phyloP scores from a whole-genome alignment of 208 protist genomes.

The Trypanosoma boissoni region DNA sequence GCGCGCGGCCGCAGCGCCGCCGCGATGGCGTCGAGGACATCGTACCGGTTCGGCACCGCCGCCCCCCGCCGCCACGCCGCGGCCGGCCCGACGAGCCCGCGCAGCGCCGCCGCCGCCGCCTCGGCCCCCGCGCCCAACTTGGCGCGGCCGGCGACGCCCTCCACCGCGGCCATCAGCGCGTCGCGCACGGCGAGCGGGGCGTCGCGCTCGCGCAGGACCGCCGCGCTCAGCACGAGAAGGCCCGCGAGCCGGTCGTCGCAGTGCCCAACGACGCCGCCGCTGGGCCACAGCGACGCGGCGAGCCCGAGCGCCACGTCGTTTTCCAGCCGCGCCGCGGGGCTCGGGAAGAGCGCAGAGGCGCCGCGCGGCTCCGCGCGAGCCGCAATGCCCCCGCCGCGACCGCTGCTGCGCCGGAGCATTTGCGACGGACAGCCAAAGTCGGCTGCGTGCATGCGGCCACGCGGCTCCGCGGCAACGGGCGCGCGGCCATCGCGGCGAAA shows the following conservation, averaged over 20 bases:
- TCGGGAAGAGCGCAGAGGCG: slow-evolving; percentile 22
- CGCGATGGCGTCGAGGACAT: slow-evolving; percentile 24
- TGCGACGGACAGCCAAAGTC: slow-evolving; percentile 19
- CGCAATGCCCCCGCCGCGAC: no score
- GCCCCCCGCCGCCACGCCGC: slow-evolving; percentile 13
- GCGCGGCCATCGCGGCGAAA: slow-evolving; percentile 5
- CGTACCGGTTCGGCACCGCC: slow-evolving; percentile 24
- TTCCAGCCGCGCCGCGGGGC: slow-evolving; percentile 21
- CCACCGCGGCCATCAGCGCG: slow-evolving; percentile 14
- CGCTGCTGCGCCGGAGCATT: slow-evolving; percentile 15
- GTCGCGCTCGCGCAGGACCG: slow-evolving; percentile 3
- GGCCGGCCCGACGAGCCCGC: slow-evolving; percentile 11
- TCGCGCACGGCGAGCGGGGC: slow-evolving; percentile 16
- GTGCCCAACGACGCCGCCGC: slow-evolving; percentile 24
- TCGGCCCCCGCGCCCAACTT: slow-evolving; percentile 8
- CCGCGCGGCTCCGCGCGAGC: no score
- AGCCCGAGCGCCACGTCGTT: slow-evolving; percentile 24
- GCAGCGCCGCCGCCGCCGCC: neutral
- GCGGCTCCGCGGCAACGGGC: slow-evolving; percentile 4
- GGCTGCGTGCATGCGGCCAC: slow-evolving; percentile 15
- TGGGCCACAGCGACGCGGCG: slow-evolving; percentile 19
- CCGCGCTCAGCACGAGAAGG: slow-evolving; percentile 18
- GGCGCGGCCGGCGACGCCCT: neutral
- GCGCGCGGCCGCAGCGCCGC: slow-evolving; percentile 11
- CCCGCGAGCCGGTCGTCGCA: slow-evolving; percentile 25